These are phyloP conservation scores for Solanum neorickii DNA, from an alignment of 257 asterid genomes.

Conservation along the genomic window DNA sequence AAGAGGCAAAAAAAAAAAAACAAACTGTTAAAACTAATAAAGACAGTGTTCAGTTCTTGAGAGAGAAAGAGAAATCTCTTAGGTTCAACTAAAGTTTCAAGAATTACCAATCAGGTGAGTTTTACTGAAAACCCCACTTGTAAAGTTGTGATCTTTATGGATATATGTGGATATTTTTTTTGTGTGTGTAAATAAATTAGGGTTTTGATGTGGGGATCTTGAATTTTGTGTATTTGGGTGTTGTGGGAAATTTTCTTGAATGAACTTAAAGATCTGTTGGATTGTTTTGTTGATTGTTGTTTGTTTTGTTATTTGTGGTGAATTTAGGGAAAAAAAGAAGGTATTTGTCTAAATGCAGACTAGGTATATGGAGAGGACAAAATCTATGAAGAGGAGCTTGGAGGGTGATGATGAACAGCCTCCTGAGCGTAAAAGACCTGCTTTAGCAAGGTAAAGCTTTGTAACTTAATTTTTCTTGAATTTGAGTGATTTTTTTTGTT, in stretches of 20 bases:
- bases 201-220: background rate
- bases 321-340: background rate
- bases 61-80: background rate
- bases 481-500: background rate
- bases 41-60: background rate
- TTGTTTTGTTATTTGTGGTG: background rate
- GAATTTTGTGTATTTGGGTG: background rate
- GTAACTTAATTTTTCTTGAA: background rate
- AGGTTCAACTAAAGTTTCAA: background rate
- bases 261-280: background rate
- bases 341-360: constrained; percentile 59
- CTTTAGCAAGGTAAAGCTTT: constrained; percentile 33
- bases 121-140: background rate
- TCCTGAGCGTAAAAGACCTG: constrained; percentile 53
- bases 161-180: background rate
- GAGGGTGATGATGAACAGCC: constrained; percentile 61
- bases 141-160: background rate
- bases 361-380: constrained; percentile 72
- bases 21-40: background rate
- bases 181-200: background rate
- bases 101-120: constrained; percentile 1
- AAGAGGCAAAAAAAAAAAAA: background rate
- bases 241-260: background rate
- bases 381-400: constrained; percentile 73
- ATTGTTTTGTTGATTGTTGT: background rate